phyloP scores from a whole-genome alignment of 768 basidiomycete genomes.

The Artomyces pyxidatus region DNA sequence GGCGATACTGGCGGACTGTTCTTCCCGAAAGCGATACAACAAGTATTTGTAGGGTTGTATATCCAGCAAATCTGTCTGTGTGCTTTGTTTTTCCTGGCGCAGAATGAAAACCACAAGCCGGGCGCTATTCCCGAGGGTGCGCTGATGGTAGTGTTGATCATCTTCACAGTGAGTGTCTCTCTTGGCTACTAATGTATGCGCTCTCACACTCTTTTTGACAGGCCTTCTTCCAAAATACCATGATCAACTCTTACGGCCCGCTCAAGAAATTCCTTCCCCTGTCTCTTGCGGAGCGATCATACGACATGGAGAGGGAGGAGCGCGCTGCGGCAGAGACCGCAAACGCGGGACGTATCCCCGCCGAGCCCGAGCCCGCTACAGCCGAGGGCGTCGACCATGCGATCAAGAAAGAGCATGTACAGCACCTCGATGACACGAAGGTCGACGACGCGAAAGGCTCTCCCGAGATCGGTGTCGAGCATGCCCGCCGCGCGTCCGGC shows the following conservation, averaged over 20 bases:
- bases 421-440: neutral
- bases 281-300: slow-evolving; percentile 65
- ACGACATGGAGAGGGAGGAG: slow-evolving; percentile 18
- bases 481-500: neutral
- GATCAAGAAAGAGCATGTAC: neutral
- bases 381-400: neutral
- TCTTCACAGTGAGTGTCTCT: slow-evolving; percentile 58
- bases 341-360: neutral
- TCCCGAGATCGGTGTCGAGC: neutral
- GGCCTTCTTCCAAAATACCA: slow-evolving; percentile 65
- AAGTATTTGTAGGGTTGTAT: slow-evolving; percentile 91
- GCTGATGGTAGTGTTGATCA: slow-evolving; percentile 79
- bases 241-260: slow-evolving; percentile 76
- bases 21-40: slow-evolving; percentile 91
- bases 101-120: slow-evolving; percentile 40
- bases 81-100: slow-evolving; percentile 86
- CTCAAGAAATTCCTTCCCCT: slow-evolving; percentile 70
- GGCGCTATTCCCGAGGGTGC: slow-evolving; percentile 67
- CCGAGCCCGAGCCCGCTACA: neutral
- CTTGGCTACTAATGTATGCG: too few species aligned
- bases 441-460: slow-evolving; percentile 3
- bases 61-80: slow-evolving; percentile 80
- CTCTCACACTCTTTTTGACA: slow-evolving; percentile 20
- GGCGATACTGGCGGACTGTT: slow-evolving; percentile 88
- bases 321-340: too few species aligned